These are phyloP conservation scores for Exophiala bonariae DNA, from an alignment of 2,329 filamentous ascomycete genomes.

Conservation along the genomic window DNA sequence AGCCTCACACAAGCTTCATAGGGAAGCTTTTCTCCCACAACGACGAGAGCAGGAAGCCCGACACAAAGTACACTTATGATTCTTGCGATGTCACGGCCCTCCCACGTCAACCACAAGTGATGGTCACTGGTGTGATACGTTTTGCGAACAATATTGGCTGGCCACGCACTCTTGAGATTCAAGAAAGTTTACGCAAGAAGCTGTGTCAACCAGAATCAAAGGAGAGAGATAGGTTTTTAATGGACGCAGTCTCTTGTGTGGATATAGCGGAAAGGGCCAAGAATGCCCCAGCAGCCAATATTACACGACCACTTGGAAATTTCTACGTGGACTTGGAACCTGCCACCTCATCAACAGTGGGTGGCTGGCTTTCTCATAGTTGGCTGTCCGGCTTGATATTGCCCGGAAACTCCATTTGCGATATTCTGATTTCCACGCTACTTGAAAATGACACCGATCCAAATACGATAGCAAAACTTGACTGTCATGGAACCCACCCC, in stretches of 20 bases:
- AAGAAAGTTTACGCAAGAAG: conserved; percentile 21
- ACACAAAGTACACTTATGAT: conserved; percentile 5
- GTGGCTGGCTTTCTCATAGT: conserved; percentile 57
- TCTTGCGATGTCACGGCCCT: conserved; percentile 23
- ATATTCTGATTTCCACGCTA: conserved; percentile 57
- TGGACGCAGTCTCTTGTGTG: conserved; percentile 16
- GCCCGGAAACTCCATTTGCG: conserved; percentile 54
- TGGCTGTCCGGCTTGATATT: conserved; percentile 57
- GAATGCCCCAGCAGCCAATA: not conserved
- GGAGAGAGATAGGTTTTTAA: conserved; percentile 19
- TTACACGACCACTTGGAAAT: conserved; percentile 9
- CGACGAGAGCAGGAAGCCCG: not conserved
- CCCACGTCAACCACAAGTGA: conserved; percentile 20
- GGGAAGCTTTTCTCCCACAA: conserved; percentile 10
- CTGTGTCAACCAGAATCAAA: conserved; percentile 21
- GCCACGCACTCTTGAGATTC: conserved; percentile 27
- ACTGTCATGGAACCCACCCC: conserved; percentile 49
- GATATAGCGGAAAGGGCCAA: not conserved
- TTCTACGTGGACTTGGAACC: conserved; percentile 21
- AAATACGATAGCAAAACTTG: conserved; percentile 48
- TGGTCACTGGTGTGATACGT: conserved; percentile 29
- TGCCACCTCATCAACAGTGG: conserved; percentile 33
- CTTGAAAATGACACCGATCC: conserved; percentile 53
- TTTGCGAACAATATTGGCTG: conserved; percentile 30
- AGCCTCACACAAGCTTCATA: conserved; percentile 14